Evolutionary conservation across 1,284 basidiomycete genomes (phyloP).

Genomic region (Irpex rosettiformis): DNA sequence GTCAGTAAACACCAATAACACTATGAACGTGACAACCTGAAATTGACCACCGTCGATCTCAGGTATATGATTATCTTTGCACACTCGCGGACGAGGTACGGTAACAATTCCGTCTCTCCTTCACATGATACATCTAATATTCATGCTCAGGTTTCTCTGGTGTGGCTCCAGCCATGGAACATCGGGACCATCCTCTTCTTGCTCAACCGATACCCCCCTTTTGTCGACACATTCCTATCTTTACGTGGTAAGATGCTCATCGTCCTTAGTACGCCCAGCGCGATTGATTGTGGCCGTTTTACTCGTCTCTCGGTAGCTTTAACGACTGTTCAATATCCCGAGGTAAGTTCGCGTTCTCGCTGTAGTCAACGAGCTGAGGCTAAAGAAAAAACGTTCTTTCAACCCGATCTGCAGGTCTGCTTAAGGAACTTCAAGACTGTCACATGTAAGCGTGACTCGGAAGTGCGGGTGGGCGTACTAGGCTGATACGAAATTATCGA

Average conservation of each 20-base stretch:
- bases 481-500: no score
- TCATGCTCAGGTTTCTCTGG: conserved; percentile 32
- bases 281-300: not conserved
- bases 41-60: not conserved
- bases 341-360: not conserved
- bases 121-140: not conserved
- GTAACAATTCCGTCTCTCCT: not conserved
- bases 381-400: not conserved
- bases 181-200: conserved; percentile 35
- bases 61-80: conserved; percentile 37
- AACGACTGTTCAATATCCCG: conserved; percentile 1
- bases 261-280: not conserved
- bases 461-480: no score
- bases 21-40: not conserved
- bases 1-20: not conserved
- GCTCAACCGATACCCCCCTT: conserved; percentile 40
- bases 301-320: conserved; percentile 7
- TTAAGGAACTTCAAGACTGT: conserved; percentile 3
- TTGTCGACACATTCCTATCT: conserved; percentile 37
- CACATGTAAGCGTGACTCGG: conserved; percentile 6
- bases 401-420: conserved; percentile 4
- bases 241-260: conserved; percentile 27
- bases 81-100: conserved; percentile 38
- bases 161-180: conserved; percentile 34
- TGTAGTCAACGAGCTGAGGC: not conserved